These are phyloP conservation scores for Hyphopichia pseudoburtonii DNA, from an alignment of 1,139 yeast genomes.

Conservation along the genomic window DNA sequence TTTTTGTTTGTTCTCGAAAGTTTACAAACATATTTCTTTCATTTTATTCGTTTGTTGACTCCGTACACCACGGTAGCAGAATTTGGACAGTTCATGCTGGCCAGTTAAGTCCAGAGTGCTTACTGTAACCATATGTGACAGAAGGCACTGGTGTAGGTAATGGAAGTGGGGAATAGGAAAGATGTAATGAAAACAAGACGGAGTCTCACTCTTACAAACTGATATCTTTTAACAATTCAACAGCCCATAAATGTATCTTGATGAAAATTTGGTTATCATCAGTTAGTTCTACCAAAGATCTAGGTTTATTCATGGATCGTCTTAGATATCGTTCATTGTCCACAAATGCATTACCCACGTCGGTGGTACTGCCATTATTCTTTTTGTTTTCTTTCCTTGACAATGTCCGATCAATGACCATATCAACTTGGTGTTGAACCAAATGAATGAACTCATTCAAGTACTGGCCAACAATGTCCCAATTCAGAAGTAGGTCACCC, in stretches of 20 bases:
- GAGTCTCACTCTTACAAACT: too few relatives aligned
- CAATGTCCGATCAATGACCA: slow-evolving; percentile 14
- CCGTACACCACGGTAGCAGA: too few relatives aligned
- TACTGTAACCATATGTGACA: too few relatives aligned
- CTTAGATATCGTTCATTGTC: slow-evolving; percentile 57
- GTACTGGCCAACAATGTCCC: slow-evolving; percentile 57
- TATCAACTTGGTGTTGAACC: slow-evolving; percentile 46
- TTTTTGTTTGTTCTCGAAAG: too few relatives aligned
- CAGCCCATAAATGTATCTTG: slow-evolving; percentile 66
- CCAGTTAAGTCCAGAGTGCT: too few relatives aligned
- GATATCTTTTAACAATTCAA: slow-evolving; percentile 43
- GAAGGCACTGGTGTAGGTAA: too few relatives aligned
- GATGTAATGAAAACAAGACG: background rate
- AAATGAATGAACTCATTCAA: slow-evolving; percentile 50
- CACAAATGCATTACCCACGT: slow-evolving; percentile 17
- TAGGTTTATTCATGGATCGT: slow-evolving; percentile 53
- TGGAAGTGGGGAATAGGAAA: background rate
- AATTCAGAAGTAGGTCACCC: slow-evolving; percentile 49
- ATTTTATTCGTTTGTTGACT: too few relatives aligned
- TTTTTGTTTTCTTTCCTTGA: slow-evolving; percentile 5
- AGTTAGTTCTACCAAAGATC: slow-evolving; percentile 58
- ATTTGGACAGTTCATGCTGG: too few relatives aligned
- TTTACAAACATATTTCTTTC: too few relatives aligned
- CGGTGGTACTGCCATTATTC: slow-evolving; percentile 14
- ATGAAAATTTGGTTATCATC: slow-evolving; percentile 61